These are phyloP conservation scores for Haplographium delicatum DNA, from an alignment of 495 filamentous ascomycete species.

Conservation along the genomic window DNA sequence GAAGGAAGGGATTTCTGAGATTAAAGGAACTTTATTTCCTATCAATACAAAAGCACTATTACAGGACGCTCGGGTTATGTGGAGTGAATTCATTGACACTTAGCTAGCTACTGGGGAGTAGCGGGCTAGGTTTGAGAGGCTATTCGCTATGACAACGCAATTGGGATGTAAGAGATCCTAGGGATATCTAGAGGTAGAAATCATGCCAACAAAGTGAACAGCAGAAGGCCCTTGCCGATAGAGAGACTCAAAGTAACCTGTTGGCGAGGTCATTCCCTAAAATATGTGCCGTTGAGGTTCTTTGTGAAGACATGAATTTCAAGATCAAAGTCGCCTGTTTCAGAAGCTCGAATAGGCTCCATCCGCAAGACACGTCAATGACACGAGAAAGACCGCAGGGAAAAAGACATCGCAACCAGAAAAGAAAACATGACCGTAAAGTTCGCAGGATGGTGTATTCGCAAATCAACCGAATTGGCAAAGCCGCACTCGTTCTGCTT, in stretches of 20 bases:
- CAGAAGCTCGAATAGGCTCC: slow-evolving; percentile 21
- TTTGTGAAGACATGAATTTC: slow-evolving; percentile 24
- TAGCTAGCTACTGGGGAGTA: slow-evolving; percentile 17
- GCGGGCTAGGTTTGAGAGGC: slow-evolving; percentile 15
- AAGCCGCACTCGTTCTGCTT: slow-evolving; percentile 26
- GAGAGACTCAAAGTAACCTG: slow-evolving; percentile 18
- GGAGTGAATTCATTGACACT: slow-evolving; percentile 21
- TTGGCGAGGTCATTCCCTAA: slow-evolving; percentile 18
- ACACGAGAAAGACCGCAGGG: slow-evolving; percentile 23
- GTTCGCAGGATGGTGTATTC: slow-evolving; percentile 30
- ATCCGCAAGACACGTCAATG: slow-evolving; percentile 21
- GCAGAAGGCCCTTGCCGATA: slow-evolving; percentile 16
- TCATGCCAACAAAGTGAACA: slow-evolving; percentile 13
- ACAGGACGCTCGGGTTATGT: slow-evolving; percentile 7
- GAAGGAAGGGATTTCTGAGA: neutral
- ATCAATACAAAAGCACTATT: no score
- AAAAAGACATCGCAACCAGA: slow-evolving; percentile 26
- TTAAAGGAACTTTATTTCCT: neutral
- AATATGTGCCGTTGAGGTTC: slow-evolving; percentile 22
- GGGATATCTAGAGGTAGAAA: slow-evolving; percentile 24
- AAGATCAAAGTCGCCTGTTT: slow-evolving; percentile 26
- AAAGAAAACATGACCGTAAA: slow-evolving; percentile 31
- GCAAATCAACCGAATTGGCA: slow-evolving; percentile 24
- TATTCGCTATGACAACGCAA: slow-evolving; percentile 28
- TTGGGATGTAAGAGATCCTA: slow-evolving; percentile 25